Conservation (phyloP, 306 rosid species). For the Clitoria ternatea region DNA sequence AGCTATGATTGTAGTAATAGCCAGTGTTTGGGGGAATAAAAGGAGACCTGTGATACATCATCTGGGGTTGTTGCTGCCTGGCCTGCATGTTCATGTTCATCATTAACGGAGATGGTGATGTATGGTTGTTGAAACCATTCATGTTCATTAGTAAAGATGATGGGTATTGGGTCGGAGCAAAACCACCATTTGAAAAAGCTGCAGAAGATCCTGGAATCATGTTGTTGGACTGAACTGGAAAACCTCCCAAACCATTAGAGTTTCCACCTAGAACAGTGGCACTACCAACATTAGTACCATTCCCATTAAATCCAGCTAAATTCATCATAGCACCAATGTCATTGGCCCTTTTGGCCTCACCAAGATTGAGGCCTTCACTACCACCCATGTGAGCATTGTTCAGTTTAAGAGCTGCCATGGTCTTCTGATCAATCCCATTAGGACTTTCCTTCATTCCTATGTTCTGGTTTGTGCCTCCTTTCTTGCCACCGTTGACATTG, state of each 20-base stretch:
- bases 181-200: conserved; percentile 39
- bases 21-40: conserved; percentile 68
- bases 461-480: conserved; percentile 39
- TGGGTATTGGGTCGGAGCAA: conserved; percentile 44
- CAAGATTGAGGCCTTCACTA: conserved; percentile 43
- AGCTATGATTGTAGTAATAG: conserved; percentile 53
- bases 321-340: conserved; percentile 73
- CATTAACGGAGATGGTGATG: conserved; percentile 43
- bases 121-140: conserved; percentile 54
- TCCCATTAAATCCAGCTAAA: conserved; percentile 71
- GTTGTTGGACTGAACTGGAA: conserved; percentile 45
- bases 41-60: conserved; percentile 85
- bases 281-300: conserved; percentile 24
- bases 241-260: conserved; percentile 45
- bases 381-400: conserved; percentile 48
- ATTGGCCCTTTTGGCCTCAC: conserved; percentile 46
- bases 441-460: conserved; percentile 37
- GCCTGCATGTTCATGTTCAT: conserved; percentile 65
- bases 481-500: conserved; percentile 41
- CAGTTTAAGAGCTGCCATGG: conserved; percentile 62
- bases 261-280: conserved; percentile 42
- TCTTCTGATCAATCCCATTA: conserved; percentile 52
- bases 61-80: conserved; percentile 71
- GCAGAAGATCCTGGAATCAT: conserved; percentile 34
- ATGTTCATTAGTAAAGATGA: conserved; percentile 49